Evolutionary conservation across 257 asterid genomes (phyloP).

Genomic region (Asclepias syriaca): DNA sequence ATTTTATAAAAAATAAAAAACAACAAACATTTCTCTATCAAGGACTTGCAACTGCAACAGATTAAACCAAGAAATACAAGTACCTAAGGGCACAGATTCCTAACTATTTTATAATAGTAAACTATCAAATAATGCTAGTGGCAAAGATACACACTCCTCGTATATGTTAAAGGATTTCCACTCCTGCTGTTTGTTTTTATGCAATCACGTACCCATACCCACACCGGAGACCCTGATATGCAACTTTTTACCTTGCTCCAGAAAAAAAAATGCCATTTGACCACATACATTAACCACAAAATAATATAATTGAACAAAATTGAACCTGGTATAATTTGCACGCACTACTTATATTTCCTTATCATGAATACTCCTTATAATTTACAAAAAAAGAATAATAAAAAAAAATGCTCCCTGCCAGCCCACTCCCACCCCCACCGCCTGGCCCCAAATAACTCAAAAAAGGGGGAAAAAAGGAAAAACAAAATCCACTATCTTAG

Average conservation of each 20-base stretch:
- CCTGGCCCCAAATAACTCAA: no score
- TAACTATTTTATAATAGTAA: neutral
- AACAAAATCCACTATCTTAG: neutral
- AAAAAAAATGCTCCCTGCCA: neutral
- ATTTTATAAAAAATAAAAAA: no score
- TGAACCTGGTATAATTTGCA: neutral
- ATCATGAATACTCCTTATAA: neutral
- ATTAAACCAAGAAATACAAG: no score
- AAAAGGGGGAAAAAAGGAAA: no score
- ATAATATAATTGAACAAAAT: neutral
- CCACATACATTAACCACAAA: neutral
- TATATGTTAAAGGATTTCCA: no score
- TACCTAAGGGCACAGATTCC: neutral
- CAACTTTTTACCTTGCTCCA: neutral
- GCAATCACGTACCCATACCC: no score
- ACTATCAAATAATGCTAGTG: neutral
- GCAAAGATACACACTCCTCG: neutral
- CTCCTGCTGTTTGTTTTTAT: no score
- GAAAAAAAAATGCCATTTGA: neutral
- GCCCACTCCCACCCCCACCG: no score
- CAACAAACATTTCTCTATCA: neutral
- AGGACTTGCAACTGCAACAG: neutral
- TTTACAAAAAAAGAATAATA: neutral
- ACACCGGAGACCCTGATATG: no score
- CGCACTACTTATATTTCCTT: neutral